Evolutionary conservation across 2,329 filamentous ascomycete genomes (phyloP).

Genomic region (Aspergillus sp.): DNA sequence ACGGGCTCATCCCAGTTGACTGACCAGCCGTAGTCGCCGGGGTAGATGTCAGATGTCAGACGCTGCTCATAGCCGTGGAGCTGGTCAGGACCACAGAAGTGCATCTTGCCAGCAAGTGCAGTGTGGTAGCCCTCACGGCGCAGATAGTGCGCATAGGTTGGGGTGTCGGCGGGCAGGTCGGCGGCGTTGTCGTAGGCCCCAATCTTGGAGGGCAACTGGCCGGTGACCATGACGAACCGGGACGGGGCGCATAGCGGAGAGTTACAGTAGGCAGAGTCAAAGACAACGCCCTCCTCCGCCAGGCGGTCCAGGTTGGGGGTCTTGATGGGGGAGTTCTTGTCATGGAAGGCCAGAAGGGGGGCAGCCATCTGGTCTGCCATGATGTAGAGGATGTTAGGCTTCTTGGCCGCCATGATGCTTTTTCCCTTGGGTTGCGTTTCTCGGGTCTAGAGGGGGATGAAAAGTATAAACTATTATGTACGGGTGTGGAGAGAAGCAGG

Average conservation of each 20-base stretch:
- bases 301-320: conserved; percentile 86
- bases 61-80: conserved; percentile 91
- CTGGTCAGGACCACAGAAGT: conserved; percentile 87
- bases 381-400: conserved; percentile 84
- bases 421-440: conserved; percentile 1
- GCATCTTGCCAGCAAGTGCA: conserved; percentile 92
- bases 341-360: conserved; percentile 88
- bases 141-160: conserved; percentile 90
- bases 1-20: conserved; percentile 92
- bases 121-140: conserved; percentile 85
- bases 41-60: conserved; percentile 93
- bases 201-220: conserved; percentile 87
- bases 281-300: conserved; percentile 79
- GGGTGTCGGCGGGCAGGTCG: conserved; percentile 77
- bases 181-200: conserved; percentile 89
- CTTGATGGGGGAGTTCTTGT: conserved; percentile 82
- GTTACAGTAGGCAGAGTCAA: conserved; percentile 92
- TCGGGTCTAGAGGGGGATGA: background rate
- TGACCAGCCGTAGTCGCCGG: conserved; percentile 89
- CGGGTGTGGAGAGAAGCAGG: background rate
- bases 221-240: conserved; percentile 91
- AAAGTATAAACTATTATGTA: background rate
- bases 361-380: conserved; percentile 96
- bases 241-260: conserved; percentile 90
- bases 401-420: conserved; percentile 41